These are phyloP conservation scores for Mycogone perniciosa DNA, from an alignment of 2,329 filamentous ascomycete species.

Conservation along the genomic window DNA sequence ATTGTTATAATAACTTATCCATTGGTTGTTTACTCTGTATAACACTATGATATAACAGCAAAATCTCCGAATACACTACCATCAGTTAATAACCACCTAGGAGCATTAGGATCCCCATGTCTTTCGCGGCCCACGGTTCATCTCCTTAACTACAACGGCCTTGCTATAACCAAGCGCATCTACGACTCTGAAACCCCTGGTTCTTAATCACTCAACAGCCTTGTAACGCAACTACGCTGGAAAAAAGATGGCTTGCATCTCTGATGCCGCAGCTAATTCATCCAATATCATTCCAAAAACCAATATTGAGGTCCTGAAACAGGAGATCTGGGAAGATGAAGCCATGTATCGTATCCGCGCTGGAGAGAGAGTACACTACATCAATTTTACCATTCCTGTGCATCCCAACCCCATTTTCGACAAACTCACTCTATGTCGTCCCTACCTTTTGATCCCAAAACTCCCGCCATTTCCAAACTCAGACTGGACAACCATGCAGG, in stretches of 20 bases:
- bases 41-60: too few relatives aligned
- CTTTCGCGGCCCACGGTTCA: too few relatives aligned
- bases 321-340: neutral
- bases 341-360: neutral
- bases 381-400: neutral
- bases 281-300: neutral
- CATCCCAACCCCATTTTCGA: constrained; percentile 4
- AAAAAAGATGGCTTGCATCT: neutral
- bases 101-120: too few relatives aligned
- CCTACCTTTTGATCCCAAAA: constrained; percentile 9
- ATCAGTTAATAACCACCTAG: too few relatives aligned
- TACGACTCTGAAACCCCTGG: too few relatives aligned
- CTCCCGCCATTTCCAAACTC: constrained; percentile 4
- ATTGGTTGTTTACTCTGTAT: too few relatives aligned
- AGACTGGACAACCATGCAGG: constrained; percentile 3
- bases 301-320: neutral
- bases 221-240: too few relatives aligned
- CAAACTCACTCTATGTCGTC: constrained; percentile 2
- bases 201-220: too few relatives aligned
- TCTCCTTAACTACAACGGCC: too few relatives aligned
- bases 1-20: too few relatives aligned
- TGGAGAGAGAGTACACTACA: neutral
- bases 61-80: too few relatives aligned
- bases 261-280: neutral
- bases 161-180: too few relatives aligned